Percentiles rank a stretch among this genome's conserved stretches.
Evolutionary conservation across 2,329 filamentous ascomycete genomes (phyloP).

Genomic region (Metarhizium sp.): DNA sequence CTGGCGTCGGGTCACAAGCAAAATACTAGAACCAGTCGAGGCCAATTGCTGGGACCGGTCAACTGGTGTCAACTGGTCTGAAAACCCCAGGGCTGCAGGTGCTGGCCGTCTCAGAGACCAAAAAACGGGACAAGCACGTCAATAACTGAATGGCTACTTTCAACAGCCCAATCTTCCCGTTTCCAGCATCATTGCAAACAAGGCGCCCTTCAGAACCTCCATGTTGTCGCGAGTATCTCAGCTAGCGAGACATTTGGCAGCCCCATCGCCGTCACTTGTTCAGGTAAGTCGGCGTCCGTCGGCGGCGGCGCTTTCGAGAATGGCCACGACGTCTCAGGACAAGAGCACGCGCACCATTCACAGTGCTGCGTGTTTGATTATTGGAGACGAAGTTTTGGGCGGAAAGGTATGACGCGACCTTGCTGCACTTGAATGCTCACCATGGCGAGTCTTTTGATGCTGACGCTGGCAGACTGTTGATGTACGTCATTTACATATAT

Average conservation of each 20-base stretch:
- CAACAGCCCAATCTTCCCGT: constrained; percentile 5
- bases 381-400: constrained; percentile 92
- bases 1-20: not conserved
- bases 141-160: not conserved
- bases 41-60: too few relatives aligned
- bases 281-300: constrained; percentile 15
- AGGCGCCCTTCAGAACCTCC: not conserved
- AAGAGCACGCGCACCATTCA: constrained; percentile 61
- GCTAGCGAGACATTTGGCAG: constrained; percentile 57
- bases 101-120: not conserved
- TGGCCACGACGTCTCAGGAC: constrained; percentile 31
- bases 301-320: constrained; percentile 20
- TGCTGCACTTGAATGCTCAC: not conserved
- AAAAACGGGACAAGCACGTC: not conserved
- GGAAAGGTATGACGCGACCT: constrained; percentile 62
- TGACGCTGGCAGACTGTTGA: constrained; percentile 23
- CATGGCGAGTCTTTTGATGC: not conserved
- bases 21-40: not conserved
- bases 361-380: constrained; percentile 87
- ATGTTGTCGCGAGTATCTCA: constrained; percentile 76
- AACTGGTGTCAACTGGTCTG: too few relatives aligned
- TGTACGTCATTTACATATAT: constrained; percentile 19
- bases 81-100: not conserved
- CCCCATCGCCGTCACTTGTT: constrained; percentile 21
- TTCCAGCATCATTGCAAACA: constrained; percentile 1